Conservation (phyloP, 306 rosid species). For the Acacia melanoxylon region DNA sequence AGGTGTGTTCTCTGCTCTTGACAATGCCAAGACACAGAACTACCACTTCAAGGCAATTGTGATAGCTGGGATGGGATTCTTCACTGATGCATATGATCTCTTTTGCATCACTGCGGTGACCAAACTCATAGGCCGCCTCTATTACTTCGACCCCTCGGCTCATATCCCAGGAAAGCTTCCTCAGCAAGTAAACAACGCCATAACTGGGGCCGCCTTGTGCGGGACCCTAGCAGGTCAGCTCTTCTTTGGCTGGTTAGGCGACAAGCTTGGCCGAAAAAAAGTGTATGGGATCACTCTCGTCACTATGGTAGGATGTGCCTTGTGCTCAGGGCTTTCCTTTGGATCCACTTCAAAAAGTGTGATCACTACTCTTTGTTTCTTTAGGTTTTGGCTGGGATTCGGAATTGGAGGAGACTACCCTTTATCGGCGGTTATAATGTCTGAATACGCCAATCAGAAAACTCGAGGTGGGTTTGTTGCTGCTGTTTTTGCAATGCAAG, state of each 20-base stretch:
- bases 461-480: conserved; percentile 64
- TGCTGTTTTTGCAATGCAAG: conserved; percentile 78
- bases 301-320: conserved; percentile 61
- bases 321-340: conserved; percentile 58
- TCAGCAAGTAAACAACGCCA: conserved; percentile 44
- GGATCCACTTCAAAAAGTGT: conserved; percentile 52
- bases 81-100: conserved; percentile 67
- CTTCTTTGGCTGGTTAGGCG: conserved; percentile 76
- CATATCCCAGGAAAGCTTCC: conserved; percentile 49
- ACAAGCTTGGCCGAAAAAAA: conserved; percentile 57
- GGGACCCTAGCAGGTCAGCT: conserved; percentile 56
- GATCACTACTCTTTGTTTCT: conserved; percentile 52
- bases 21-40: conserved; percentile 58
- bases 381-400: conserved; percentile 57
- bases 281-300: conserved; percentile 58
- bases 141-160: conserved; percentile 42
- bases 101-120: conserved; percentile 60
- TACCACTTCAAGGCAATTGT: conserved; percentile 57
- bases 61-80: conserved; percentile 70
- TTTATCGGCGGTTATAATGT: conserved; percentile 78
- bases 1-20: conserved; percentile 47
- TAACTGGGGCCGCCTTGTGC: conserved; percentile 54
- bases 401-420: conserved; percentile 75
- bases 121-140: conserved; percentile 55
- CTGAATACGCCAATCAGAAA: conserved; percentile 58